Percentiles rank a stretch among this genome's conserved stretches.
Conservation (phyloP, 1,284 basidiomycete genomes). For the Baeospora myosura region DNA sequence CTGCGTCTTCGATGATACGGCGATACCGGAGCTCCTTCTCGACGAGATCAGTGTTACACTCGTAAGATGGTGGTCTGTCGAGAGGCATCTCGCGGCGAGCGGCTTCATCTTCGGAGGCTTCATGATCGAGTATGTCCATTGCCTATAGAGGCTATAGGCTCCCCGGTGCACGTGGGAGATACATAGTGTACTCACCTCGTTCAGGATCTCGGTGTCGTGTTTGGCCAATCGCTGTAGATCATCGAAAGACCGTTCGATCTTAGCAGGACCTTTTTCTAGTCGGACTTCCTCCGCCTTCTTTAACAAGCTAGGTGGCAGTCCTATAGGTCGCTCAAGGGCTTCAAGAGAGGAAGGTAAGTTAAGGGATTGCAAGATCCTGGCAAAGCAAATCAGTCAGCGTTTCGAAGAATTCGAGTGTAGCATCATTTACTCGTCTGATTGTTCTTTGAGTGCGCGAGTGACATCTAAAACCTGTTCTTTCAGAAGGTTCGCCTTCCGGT, state of each 20-base stretch:
- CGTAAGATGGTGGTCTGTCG: constrained; percentile 60
- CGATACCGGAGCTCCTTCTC: constrained; percentile 68
- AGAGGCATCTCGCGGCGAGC: constrained; percentile 43
- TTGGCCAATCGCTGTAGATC: constrained; percentile 66
- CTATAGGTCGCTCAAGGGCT: constrained; percentile 80
- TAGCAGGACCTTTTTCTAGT: constrained; percentile 65
- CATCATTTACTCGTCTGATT: constrained; percentile 50
- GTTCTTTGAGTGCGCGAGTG: constrained; percentile 62
- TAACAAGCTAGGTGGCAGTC: constrained; percentile 83
- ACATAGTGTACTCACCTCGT: constrained; percentile 51
- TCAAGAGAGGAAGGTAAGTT: constrained; percentile 85
- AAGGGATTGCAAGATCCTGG: constrained; percentile 63
- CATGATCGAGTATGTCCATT: constrained; percentile 82
- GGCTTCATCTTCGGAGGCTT: constrained; percentile 82
- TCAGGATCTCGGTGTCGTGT: constrained; percentile 58
- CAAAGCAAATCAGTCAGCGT: constrained; percentile 6
- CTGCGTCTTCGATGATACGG: constrained; percentile 66
- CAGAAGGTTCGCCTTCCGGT: constrained; percentile 72
- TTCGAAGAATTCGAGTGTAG: background rate
- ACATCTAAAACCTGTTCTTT: constrained; percentile 60
- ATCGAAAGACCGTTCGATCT: constrained; percentile 67
- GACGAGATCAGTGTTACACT: constrained; percentile 72
- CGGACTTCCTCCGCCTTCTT: constrained; percentile 85
- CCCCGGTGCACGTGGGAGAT: background rate
- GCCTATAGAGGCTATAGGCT: constrained; percentile 41